Base-by-base conservation (phyloP, 2,329 filamentous ascomycete species). In the Cadophora sp. region DNA sequence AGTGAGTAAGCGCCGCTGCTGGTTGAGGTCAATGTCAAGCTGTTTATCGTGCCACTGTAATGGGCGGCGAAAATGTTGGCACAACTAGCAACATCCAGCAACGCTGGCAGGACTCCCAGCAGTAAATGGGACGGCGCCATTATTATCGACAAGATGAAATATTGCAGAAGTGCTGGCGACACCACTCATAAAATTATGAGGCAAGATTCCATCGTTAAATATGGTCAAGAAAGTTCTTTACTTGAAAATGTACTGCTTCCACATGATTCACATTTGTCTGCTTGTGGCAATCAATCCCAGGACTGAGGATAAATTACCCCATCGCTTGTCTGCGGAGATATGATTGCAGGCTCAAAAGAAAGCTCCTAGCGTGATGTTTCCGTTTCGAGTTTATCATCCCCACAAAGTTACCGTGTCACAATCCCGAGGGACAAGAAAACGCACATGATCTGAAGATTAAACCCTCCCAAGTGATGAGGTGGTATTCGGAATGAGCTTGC, bases 21-120 rank as follows among this genome's bases (percentile, higher is more conserved):
- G 5, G 27, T 64, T 27, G 56, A 37, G 50, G 74, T 74, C 68
- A 83, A 76, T 24, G 72, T 75, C 66, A 84, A 74, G 1, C 79
- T 80, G 9, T 79, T 78, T 58, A 85, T 72, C n/a, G 77, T 78
- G 58, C 83, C 83, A 62, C 73, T 77, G 75, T 84, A 85, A 46
- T 82, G 81, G 24, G 72, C 71, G 24, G 71, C 72, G 59, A 71
- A 73, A 43, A 73, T 67, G 29, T 73, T 73, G 12, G 65, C 69
- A 14, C 62, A 66, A 43, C 26, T 27, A 9, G 63, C 66, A 43
- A 67, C 29, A 29, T 67, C 58, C 40, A 71, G 46, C 46, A 70
- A 60, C 2, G 51, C 62, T 27, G 66, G 14, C 8, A 68, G 43
- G 26, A 72, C 26, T 14, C 37, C 64, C 19, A 67, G 46, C 7